Evolutionary conservation across 164 flowering plant genomes (phyloP).

Genomic region (Vitis rotundifolia): DNA sequence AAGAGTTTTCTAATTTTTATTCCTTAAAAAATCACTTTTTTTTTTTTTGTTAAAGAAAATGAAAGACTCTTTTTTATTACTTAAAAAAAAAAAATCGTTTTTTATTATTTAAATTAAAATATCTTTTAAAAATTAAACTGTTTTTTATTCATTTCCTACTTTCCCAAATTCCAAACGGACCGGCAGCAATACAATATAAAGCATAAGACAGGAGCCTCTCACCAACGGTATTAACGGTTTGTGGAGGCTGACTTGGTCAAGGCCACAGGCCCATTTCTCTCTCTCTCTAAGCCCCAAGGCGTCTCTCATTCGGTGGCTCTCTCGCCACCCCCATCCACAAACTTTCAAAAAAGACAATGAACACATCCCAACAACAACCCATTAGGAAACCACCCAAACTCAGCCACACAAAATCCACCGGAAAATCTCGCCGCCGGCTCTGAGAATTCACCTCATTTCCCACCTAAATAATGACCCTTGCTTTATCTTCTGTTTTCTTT

Average conservation of each 20-base stretch:
- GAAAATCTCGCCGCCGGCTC: not conserved
- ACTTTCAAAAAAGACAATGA: not conserved
- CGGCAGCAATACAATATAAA: too few species aligned
- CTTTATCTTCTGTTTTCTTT: not conserved
- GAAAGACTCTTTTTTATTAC: too few species aligned
- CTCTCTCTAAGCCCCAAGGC: not conserved
- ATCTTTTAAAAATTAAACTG: too few species aligned
- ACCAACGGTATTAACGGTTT: conserved; percentile 3
- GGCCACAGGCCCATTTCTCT: not conserved
- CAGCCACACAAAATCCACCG: not conserved
- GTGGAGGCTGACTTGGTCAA: conserved; percentile 6
- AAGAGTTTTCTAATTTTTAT: too few species aligned
- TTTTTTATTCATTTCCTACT: too few species aligned
- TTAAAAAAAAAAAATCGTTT: too few species aligned
- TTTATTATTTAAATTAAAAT: too few species aligned
- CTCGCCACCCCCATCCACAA: not conserved
- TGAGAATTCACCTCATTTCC: not conserved
- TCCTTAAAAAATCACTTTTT: too few species aligned
- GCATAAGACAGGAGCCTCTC: too few species aligned
- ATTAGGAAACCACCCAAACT: not conserved
- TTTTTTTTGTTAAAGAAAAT: too few species aligned
- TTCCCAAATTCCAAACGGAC: too few species aligned
- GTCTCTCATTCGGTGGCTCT: conserved; percentile 12
- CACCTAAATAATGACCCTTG: conserved; percentile 28
- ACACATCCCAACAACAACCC: not conserved